Percentiles rank a stretch among this genome's conserved stretches.
phyloP scores from a whole-genome alignment of 257 asterid genomes.

The Lantana camara region DNA sequence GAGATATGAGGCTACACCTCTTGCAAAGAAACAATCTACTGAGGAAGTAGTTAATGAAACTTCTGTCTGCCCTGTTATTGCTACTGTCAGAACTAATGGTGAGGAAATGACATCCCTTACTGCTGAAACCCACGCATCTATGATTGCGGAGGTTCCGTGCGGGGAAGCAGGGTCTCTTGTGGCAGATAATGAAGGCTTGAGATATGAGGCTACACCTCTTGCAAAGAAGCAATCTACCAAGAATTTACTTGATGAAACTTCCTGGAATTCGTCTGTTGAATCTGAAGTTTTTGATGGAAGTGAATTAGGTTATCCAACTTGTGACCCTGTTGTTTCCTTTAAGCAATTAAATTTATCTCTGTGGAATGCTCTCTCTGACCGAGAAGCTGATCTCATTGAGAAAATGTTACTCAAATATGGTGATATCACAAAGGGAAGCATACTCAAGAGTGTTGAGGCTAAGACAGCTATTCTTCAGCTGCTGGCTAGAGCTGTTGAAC shows the following conservation, averaged over 20 bases:
- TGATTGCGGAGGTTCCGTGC: not conserved
- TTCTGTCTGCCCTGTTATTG: too few relatives aligned
- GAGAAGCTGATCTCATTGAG: conserved; percentile 18
- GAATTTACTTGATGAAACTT: conserved; percentile 7
- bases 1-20: conserved; percentile 6
- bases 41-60: conserved; percentile 15
- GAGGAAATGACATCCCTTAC: conserved; percentile 1
- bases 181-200: conserved; percentile 2
- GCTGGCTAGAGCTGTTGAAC: conserved; percentile 36
- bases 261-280: conserved; percentile 6
- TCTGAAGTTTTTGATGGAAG: conserved; percentile 27
- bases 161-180: not conserved
- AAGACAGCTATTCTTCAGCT: conserved; percentile 30
- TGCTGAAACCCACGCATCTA: not conserved
- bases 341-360: conserved; percentile 23
- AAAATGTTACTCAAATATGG: conserved; percentile 34
- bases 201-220: not conserved
- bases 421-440: conserved; percentile 33
- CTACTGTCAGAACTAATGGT: not conserved
- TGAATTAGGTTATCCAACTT: conserved; percentile 12
- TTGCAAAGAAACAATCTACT: not conserved
- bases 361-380: conserved; percentile 2
- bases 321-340: not conserved
- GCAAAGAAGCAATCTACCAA: not conserved
- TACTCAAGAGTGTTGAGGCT: conserved; percentile 33